phyloP scores from a whole-genome alignment of 352 stramenopile genomes.

The Peronospora tabacina region DNA sequence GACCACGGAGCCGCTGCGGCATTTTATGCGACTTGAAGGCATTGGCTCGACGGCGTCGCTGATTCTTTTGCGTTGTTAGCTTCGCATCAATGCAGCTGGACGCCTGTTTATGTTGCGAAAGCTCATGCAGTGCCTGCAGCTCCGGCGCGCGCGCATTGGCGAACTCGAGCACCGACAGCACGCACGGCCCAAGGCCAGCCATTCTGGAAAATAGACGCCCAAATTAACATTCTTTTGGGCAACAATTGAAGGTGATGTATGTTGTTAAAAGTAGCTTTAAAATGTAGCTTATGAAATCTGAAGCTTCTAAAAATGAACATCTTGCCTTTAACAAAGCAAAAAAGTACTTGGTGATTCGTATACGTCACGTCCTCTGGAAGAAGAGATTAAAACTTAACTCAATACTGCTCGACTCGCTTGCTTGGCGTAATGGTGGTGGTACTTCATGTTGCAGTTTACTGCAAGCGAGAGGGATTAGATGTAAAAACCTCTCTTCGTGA shows the following conservation, averaged over 20 bases:
- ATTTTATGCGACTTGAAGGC: slow-evolving; percentile 72
- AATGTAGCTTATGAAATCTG: no score
- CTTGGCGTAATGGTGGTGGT: slow-evolving; percentile 9
- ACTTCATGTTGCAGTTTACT: slow-evolving; percentile 13
- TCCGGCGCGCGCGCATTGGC: slow-evolving; percentile 57
- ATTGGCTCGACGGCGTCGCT: slow-evolving; percentile 63
- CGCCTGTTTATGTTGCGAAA: slow-evolving; percentile 32
- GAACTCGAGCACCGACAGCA: slow-evolving; percentile 79
- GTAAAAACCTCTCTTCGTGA: slow-evolving; percentile 15
- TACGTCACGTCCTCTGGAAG: slow-evolving; percentile 20
- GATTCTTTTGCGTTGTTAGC: slow-evolving; percentile 44
- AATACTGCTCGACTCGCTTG: slow-evolving; percentile 22
- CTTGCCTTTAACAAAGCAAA: not conserved
- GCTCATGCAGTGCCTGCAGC: slow-evolving; percentile 64
- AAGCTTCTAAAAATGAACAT: no score
- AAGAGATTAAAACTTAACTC: slow-evolving; percentile 19
- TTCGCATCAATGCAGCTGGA: slow-evolving; percentile 30
- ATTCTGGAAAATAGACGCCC: slow-evolving; percentile 3
- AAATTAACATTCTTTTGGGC: not conserved
- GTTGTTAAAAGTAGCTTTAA: no score
- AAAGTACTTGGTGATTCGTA: slow-evolving; percentile 15
- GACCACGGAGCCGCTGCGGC: slow-evolving; percentile 44
- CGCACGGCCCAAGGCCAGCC: slow-evolving; percentile 41
- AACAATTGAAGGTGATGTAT: not conserved
- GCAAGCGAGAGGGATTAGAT: not conserved